Evolutionary conservation across 352 stramenopile genomes (phyloP).

Genomic region (Phytophthora syringae): DNA sequence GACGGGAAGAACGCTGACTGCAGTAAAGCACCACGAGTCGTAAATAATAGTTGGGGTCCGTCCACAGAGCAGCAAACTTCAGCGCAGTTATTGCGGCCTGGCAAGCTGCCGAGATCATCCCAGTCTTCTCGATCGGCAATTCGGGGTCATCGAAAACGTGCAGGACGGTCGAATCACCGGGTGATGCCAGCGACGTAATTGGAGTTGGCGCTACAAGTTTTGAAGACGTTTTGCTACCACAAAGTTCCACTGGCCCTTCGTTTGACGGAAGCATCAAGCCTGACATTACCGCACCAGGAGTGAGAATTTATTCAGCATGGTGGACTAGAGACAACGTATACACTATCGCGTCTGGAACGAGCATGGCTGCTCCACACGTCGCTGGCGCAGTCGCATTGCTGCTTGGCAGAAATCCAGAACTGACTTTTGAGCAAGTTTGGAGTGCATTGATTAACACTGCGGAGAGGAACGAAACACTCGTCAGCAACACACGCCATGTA

Average conservation of each 20-base stretch:
- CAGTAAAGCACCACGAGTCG: conserved; percentile 47
- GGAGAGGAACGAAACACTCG: conserved; percentile 8
- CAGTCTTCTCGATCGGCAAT: conserved; percentile 54
- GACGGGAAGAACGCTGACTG: conserved; percentile 43
- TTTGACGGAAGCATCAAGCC: conserved; percentile 40
- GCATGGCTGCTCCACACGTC: conserved; percentile 55
- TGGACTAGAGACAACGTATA: conserved; percentile 46
- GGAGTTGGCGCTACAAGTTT: conserved; percentile 41
- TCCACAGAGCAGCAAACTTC: conserved; percentile 32
- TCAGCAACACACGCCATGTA: conserved; percentile 3
- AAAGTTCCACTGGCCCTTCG: conserved; percentile 47
- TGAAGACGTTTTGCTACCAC: conserved; percentile 31
- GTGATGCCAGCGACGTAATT: conserved; percentile 43
- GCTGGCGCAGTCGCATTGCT: conserved; percentile 52
- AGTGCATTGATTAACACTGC: conserved; percentile 8
- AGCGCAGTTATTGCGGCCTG: conserved; percentile 43
- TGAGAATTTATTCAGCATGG: conserved; percentile 42
- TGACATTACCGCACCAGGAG: conserved; percentile 50
- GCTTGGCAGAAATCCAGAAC: conserved; percentile 35
- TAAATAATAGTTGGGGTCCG: conserved; percentile 63
- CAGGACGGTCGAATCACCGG: conserved; percentile 36
- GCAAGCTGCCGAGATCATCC: conserved; percentile 49
- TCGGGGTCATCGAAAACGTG: conserved; percentile 32
- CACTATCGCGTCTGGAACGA: conserved; percentile 48
- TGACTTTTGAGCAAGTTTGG: conserved; percentile 43